These are phyloP conservation scores for Polymyxa betae DNA, from an alignment of 208 protist genomes.

Conservation along the genomic window DNA sequence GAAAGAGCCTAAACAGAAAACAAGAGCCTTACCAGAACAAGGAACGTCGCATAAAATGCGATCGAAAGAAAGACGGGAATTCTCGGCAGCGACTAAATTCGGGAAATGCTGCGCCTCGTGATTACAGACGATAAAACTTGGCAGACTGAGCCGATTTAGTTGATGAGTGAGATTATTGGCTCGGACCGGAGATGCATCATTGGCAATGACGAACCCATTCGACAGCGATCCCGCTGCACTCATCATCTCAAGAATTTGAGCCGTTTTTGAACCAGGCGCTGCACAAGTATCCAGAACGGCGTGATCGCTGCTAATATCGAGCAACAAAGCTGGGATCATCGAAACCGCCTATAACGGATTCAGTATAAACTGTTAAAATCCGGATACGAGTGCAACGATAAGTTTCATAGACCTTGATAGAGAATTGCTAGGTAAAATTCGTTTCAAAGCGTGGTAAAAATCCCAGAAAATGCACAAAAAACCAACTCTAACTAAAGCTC, in stretches of 20 bases:
- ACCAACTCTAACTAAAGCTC: no score
- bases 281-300: slow-evolving; percentile 76
- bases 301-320: slow-evolving; percentile 55
- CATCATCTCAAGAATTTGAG: slow-evolving; percentile 63
- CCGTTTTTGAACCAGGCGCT: slow-evolving; percentile 76
- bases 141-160: slow-evolving; percentile 59
- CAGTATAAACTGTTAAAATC: neutral
- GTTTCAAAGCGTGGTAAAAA: no score
- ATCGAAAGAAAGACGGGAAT: slow-evolving; percentile 58
- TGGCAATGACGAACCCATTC: slow-evolving; percentile 59
- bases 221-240: neutral
- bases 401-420: no score
- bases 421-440: no score
- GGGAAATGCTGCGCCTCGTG: slow-evolving; percentile 66
- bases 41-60: slow-evolving; percentile 74
- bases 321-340: slow-evolving; percentile 64
- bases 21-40: slow-evolving; percentile 54
- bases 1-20: neutral
- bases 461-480: no score
- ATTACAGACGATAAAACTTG: slow-evolving; percentile 65
- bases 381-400: neutral
- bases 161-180: slow-evolving; percentile 64
- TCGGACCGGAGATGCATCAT: slow-evolving; percentile 52
- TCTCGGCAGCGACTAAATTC: neutral
- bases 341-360: slow-evolving; percentile 57